These are phyloP conservation scores for Fusarium abutilonis DNA, from an alignment of 2,329 filamentous ascomycete genomes.

Conservation along the genomic window DNA sequence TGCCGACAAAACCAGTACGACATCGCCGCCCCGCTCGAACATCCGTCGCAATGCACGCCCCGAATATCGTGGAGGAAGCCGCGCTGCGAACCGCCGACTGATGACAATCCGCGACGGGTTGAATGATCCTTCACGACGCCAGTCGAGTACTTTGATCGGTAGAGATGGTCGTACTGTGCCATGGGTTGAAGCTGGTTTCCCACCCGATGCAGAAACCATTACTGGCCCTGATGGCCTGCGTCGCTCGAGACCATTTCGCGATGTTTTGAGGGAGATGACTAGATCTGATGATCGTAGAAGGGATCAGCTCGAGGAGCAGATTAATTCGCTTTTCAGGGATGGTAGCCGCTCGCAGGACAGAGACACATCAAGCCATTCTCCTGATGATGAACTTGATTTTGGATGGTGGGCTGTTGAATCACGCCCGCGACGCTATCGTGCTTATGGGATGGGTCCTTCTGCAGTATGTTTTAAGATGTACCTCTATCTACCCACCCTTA, in stretches of 20 bases:
- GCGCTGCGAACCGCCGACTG: constrained; percentile 46
- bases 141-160: constrained; percentile 4
- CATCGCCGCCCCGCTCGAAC: constrained; percentile 52
- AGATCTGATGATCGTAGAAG: constrained; percentile 39
- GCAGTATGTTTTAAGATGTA: not conserved
- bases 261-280: constrained; percentile 44
- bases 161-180: constrained; percentile 33
- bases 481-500: not conserved
- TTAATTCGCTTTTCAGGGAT: constrained; percentile 41
- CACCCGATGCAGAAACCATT: constrained; percentile 25
- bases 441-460: constrained; percentile 38
- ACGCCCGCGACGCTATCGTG: constrained; percentile 30
- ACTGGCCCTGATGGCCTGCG: constrained; percentile 17
- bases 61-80: constrained; percentile 47
- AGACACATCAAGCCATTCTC: constrained; percentile 11
- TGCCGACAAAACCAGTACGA: constrained; percentile 44
- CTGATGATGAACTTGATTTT: constrained; percentile 24
- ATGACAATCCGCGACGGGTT: constrained; percentile 42
- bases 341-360: constrained; percentile 26
- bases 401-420: constrained; percentile 44
- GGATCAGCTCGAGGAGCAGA: constrained; percentile 44
- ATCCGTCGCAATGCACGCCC: constrained; percentile 53
- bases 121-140: constrained; percentile 17
- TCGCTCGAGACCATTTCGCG: constrained; percentile 38
- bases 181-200: constrained; percentile 37